Evolutionary conservation across 1,284 basidiomycete species (phyloP).

Genomic region (Macrocystidia cucumis): DNA sequence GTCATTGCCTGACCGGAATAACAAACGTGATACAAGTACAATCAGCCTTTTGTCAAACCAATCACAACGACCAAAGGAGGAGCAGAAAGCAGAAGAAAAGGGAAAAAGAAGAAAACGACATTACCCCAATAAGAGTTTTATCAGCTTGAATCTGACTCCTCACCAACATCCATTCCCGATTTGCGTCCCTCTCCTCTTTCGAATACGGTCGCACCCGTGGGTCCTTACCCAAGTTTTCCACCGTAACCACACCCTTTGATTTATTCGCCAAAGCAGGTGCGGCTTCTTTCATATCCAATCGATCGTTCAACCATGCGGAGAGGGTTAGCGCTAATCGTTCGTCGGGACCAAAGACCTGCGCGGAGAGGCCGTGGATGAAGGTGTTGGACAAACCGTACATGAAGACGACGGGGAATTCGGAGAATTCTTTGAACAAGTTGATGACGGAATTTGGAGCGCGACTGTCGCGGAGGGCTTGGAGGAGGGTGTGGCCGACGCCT

Average conservation of each 20-base stretch:
- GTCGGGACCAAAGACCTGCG: slow-evolving; percentile 7
- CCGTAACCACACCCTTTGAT: slow-evolving; percentile 10
- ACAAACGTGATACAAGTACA: too few species aligned
- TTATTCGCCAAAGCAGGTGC: slow-evolving; percentile 18
- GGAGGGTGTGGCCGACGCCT: slow-evolving; percentile 5
- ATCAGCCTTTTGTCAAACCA: too few species aligned
- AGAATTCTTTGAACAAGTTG: slow-evolving; percentile 7
- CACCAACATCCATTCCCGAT: slow-evolving; percentile 18
- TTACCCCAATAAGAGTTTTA: slow-evolving; percentile 20
- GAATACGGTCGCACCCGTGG: slow-evolving; percentile 23
- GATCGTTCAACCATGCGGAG: slow-evolving; percentile 15
- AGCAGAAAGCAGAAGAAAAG: background rate
- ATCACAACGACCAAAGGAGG: background rate
- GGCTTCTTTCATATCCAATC: slow-evolving; percentile 8
- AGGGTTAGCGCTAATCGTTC: slow-evolving; percentile 4
- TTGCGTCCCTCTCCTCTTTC: slow-evolving; percentile 14
- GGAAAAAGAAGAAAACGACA: background rate
- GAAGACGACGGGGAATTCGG: slow-evolving; percentile 3
- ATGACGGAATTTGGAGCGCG: slow-evolving; percentile 6
- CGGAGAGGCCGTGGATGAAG: slow-evolving; percentile 10
- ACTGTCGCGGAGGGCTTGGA: slow-evolving; percentile 3
- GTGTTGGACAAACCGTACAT: slow-evolving; percentile 7
- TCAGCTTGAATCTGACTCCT: slow-evolving; percentile 16
- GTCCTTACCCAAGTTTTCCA: slow-evolving; percentile 20
- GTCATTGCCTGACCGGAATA: slow-evolving; percentile 15